Percentiles rank a stretch among this genome's conserved stretches.
Evolutionary conservation across 345 rosid genomes (phyloP).

Genomic region (Chamaenerion angustifolium): DNA sequence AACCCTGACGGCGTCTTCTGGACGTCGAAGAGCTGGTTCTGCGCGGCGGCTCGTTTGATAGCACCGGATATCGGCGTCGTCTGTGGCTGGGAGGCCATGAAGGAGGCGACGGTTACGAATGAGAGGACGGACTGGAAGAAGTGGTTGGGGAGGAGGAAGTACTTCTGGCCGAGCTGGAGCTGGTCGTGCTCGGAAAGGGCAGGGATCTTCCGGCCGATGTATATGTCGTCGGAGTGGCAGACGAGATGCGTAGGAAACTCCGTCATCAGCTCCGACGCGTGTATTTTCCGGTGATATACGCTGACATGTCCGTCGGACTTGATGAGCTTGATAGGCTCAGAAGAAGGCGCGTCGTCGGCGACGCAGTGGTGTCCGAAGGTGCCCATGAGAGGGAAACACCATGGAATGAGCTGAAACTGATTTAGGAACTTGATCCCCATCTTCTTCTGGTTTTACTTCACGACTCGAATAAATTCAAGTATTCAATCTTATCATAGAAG

Average conservation of each 20-base stretch:
- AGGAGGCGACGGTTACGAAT: constrained; percentile 53
- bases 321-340: constrained; percentile 37
- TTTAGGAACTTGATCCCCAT: constrained; percentile 18
- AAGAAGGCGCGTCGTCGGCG: constrained; percentile 1
- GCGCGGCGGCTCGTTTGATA: constrained; percentile 6
- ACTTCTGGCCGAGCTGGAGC: constrained; percentile 60
- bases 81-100: constrained; percentile 15
- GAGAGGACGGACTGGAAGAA: constrained; percentile 53
- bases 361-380: neutral
- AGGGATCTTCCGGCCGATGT: constrained; percentile 73
- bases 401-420: constrained; percentile 12
- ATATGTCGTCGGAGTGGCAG: constrained; percentile 59
- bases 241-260: constrained; percentile 69
- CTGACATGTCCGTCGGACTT: constrained; percentile 50
- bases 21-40: constrained; percentile 35
- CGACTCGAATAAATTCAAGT: too few relatives aligned
- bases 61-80: constrained; percentile 2
- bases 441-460: too few relatives aligned
- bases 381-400: constrained; percentile 17
- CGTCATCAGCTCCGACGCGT: constrained; percentile 39
- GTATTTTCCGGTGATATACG: constrained; percentile 41
- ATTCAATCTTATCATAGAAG: too few relatives aligned
- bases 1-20: constrained; percentile 44
- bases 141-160: constrained; percentile 69
- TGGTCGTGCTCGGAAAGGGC: constrained; percentile 47